Base-by-base conservation (phyloP, 768 basidiomycete species). In the Sarcomyxa edulis region DNA sequence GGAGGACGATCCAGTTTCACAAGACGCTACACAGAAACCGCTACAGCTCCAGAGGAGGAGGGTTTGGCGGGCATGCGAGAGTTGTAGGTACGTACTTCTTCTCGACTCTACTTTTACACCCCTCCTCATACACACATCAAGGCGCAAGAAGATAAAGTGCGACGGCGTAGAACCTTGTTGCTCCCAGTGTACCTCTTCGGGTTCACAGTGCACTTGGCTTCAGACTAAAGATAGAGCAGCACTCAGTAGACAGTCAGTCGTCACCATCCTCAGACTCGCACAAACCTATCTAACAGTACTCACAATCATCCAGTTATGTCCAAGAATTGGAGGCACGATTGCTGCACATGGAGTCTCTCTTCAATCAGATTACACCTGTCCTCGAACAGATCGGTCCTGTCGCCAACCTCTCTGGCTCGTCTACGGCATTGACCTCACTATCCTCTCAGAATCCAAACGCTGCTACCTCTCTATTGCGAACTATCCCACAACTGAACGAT, bases 61-160 rank as follows among this genome's bases (percentile, higher is more conserved):
- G 49, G 89, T 92, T 32, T 92, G 90, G 89, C 66, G 89, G 40
- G 88, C 88, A 58, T 92, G 88, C 64, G 89, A 91, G 67, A 80
- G 81, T 51, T 92, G 89, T 69, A 79, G 88, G 88, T 82, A 45
- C 32, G 76, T 68, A 34, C 37, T 44, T 29, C n/a, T n/a, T n/a
- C n/a, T n/a, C n/a, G 45, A 49, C 36, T 45, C 42, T 47, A 24
- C 29, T 33, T 28, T 35, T 46, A 34, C 43, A 32, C 38, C 40
- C 41, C 39, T 39, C 47, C 37, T 39, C 39, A n/a, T n/a, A n/a
- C n/a, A n/a, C n/a, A 41, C 45, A 47, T 39, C 49, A 50, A 89
- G 89, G 45, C 80, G 87, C 48, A 91, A 91, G 76, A 92, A 92
- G 72, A 90, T 92, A 57, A 92, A 92, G 59, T 92, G 89, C 61